phyloP scores from a whole-genome alignment of 768 basidiomycete genomes.

The Russula sp. region DNA sequence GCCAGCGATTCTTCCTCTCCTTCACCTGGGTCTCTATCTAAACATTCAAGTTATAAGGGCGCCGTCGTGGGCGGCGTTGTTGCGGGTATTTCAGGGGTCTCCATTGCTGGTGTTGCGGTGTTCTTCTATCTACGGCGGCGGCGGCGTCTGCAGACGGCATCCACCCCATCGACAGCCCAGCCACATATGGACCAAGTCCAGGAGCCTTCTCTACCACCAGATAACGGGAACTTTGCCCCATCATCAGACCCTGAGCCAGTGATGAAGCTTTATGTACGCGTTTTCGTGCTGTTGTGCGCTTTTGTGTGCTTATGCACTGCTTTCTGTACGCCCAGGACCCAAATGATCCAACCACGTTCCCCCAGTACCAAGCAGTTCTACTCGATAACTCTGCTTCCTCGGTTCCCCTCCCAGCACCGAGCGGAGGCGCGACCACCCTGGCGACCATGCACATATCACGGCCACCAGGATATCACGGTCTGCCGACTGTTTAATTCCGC shows the following conservation, averaged over 20 bases:
- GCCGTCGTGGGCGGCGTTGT: background rate
- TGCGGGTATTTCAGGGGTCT: background rate
- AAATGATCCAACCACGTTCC: background rate
- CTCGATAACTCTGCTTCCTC: too few species aligned
- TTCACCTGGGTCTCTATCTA: background rate
- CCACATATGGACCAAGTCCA: background rate
- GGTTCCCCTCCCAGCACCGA: background rate
- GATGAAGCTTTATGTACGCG: background rate
- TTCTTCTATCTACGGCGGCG: background rate
- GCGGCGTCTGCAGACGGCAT: background rate
- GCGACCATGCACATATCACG: background rate
- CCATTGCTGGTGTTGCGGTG: background rate
- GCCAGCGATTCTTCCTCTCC: background rate
- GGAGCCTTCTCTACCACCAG: background rate
- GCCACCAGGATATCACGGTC: background rate
- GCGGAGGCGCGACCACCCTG: background rate
- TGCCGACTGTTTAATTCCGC: background rate
- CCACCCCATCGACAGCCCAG: background rate
- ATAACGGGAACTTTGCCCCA: background rate
- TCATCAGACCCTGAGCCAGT: background rate
- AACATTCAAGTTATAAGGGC: background rate
- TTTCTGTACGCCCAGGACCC: background rate
- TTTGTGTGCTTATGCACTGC: background rate
- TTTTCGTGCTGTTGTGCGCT: background rate
- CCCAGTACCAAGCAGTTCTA: background rate